Conservation (phyloP, 2,329 filamentous ascomycete genomes). For the Xylaria arbuscula region DNA sequence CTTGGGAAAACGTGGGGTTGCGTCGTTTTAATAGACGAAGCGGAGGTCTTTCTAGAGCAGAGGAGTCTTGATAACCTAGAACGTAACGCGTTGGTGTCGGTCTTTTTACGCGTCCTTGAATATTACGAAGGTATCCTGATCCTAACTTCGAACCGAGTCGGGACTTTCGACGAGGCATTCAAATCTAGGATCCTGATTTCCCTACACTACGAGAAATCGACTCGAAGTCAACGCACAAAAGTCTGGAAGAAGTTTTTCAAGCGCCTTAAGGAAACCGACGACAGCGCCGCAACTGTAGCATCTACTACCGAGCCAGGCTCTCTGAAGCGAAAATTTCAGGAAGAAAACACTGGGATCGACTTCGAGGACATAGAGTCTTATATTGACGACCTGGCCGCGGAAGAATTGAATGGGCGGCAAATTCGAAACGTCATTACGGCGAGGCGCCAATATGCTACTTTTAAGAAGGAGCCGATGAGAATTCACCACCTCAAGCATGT, state of each 20-base stretch:
- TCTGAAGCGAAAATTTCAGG: neutral
- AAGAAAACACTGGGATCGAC: conserved; percentile 19
- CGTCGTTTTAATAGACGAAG: conserved; percentile 33
- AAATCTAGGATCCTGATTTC: conserved; percentile 40
- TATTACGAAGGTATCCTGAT: conserved; percentile 57
- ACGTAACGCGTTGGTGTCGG: conserved; percentile 44
- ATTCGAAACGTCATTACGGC: conserved; percentile 54
- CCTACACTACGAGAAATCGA: conserved; percentile 41
- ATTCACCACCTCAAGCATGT: too few relatives aligned
- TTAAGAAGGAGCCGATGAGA: too few relatives aligned
- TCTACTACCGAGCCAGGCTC: too few relatives aligned
- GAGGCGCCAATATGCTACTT: too few relatives aligned
- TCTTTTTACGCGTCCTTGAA: conserved; percentile 54
- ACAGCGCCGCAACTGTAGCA: too few relatives aligned
- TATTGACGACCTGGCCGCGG: conserved; percentile 48
- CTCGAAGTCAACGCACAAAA: conserved; percentile 24
- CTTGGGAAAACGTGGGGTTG: conserved; percentile 43
- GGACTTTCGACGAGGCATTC: conserved; percentile 44
- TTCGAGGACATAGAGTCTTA: conserved; percentile 36
- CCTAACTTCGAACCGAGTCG: conserved; percentile 54
- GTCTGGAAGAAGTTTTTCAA: conserved; percentile 41
- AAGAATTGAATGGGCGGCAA: conserved; percentile 56
- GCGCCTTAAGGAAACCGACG: too few relatives aligned
- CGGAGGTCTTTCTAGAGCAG: conserved; percentile 36
- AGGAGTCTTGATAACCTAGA: conserved; percentile 24